A percentile compares a stretch with the other conserved stretches of the same genome.
Evolutionary conservation across 23 red algal species (phyloP).

Genomic region (Gracilariopsis chorda): DNA sequence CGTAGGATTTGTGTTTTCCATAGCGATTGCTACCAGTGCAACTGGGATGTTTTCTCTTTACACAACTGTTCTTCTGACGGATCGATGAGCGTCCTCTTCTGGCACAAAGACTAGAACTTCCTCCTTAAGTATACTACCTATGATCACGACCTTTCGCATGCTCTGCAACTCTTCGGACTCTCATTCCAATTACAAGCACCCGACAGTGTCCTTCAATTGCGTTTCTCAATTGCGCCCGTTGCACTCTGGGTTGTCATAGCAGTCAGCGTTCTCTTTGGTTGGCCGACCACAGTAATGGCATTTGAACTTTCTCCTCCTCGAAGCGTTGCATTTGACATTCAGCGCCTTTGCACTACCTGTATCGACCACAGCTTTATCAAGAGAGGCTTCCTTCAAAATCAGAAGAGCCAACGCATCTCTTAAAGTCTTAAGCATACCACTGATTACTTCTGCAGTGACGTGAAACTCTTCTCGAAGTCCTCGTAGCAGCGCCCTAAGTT

Average conservation of each 20-base stretch:
- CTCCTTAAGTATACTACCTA: too few species aligned
- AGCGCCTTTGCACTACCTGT: background rate
- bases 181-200: too few species aligned
- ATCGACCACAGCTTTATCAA: background rate
- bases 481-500: background rate
- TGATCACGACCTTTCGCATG: too few species aligned
- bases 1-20: too few species aligned
- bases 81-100: too few species aligned
- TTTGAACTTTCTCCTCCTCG: background rate
- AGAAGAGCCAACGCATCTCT: background rate
- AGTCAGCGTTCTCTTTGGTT: background rate
- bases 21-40: too few species aligned
- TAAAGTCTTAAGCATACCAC: background rate
- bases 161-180: too few species aligned
- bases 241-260: slow-evolving; percentile 16
- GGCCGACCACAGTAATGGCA: background rate
- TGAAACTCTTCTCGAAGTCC: slow-evolving; percentile 11
- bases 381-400: background rate
- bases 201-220: background rate
- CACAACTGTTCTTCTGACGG: too few species aligned
- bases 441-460: background rate
- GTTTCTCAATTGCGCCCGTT: background rate
- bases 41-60: too few species aligned
- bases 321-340: background rate
- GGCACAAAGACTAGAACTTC: too few species aligned